Conservation (phyloP, 345 rosid genomes). For the Eucalyptus erythrocorys region DNA sequence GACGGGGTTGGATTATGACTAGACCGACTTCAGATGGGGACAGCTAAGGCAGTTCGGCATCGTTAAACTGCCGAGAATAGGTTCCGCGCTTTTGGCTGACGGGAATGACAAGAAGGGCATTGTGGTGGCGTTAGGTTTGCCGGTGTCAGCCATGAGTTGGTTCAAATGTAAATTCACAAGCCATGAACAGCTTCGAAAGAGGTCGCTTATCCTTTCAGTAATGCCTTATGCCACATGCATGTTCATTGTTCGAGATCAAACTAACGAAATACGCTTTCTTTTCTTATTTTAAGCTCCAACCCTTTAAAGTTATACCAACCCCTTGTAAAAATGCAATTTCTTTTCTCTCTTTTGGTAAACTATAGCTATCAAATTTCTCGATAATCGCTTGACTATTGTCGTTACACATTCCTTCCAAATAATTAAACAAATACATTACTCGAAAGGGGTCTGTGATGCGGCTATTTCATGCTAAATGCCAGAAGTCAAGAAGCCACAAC, state of each 20-base stretch:
- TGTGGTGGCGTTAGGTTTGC: background rate
- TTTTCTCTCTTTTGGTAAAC: background rate
- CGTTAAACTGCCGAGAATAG: background rate
- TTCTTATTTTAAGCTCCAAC: background rate
- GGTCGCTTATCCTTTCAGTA: background rate
- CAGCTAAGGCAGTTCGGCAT: background rate
- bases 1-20: background rate
- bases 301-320: background rate
- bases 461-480: background rate
- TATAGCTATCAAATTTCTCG: background rate
- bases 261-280: background rate
- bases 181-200: background rate
- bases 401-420: background rate
- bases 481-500: background rate
- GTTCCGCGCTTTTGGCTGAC: background rate
- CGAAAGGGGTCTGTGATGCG: background rate
- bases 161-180: background rate
- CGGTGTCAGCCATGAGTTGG: background rate
- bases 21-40: background rate
- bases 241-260: background rate
- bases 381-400: background rate
- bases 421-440: background rate
- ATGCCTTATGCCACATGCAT: background rate
- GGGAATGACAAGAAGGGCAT: background rate
- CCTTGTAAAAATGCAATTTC: background rate